These are phyloP conservation scores for Phytopythium chamaehyphon DNA, from an alignment of 352 stramenopile species.

Conservation along the genomic window DNA sequence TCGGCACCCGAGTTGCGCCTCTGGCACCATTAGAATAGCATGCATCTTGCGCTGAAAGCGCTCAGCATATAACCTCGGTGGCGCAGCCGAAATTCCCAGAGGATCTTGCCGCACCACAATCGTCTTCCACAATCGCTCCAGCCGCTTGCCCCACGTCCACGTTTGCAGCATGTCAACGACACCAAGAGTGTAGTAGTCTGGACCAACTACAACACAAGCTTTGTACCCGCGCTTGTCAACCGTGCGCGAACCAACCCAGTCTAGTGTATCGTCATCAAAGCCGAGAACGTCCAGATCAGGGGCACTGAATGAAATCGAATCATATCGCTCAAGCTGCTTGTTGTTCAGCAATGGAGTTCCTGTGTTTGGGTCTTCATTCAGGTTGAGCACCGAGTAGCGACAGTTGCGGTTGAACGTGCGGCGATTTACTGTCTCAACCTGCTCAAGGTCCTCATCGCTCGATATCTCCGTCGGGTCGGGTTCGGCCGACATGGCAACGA, in stretches of 20 bases:
- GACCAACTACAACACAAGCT: conserved; percentile 69
- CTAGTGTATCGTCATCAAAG: conserved; percentile 20
- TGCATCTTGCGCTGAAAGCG: conserved; percentile 84
- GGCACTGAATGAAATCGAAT: conserved; percentile 39
- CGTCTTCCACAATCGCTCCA: conserved; percentile 86
- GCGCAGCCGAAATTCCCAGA: conserved; percentile 75
- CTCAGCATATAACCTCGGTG: conserved; percentile 64
- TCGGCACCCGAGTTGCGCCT: not conserved
- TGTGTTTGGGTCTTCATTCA: conserved; percentile 36
- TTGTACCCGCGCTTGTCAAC: conserved; percentile 68
- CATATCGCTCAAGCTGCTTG: conserved; percentile 29
- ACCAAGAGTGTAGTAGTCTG: conserved; percentile 86
- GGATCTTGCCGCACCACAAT: conserved; percentile 60
- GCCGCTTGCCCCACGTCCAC: conserved; percentile 79
- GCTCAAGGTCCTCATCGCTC: conserved; percentile 48
- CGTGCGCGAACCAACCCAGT: conserved; percentile 55
- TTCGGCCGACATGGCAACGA: conserved; percentile 31
- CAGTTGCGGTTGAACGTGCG: conserved; percentile 61
- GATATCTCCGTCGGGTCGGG: conserved; percentile 30
- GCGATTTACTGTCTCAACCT: conserved; percentile 49
- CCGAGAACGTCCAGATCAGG: conserved; percentile 9
- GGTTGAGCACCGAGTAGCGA: conserved; percentile 63
- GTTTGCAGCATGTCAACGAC: conserved; percentile 90
- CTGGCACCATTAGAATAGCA: conserved; percentile 78
- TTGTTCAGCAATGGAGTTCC: conserved; percentile 41